Conservation (phyloP, 2,329 filamentous ascomycete genomes). For the Sarocladium kiliense region DNA sequence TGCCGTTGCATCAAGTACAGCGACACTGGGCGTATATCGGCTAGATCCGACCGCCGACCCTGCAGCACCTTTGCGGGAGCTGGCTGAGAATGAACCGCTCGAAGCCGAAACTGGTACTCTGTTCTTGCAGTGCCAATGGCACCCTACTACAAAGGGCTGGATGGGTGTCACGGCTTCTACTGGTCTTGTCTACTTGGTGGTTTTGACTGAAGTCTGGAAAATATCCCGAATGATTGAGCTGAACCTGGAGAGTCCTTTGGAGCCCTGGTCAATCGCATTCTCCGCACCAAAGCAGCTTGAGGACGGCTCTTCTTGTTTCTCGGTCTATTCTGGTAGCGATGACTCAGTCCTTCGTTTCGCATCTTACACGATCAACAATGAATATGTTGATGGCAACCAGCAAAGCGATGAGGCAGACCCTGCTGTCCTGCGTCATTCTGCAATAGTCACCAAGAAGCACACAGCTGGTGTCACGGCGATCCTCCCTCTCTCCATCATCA, state of each 20-base stretch:
- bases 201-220: slow-evolving; percentile 36
- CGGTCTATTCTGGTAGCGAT: slow-evolving; percentile 68
- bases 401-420: slow-evolving; percentile 9
- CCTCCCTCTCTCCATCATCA: slow-evolving; percentile 54
- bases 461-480: slow-evolving; percentile 86
- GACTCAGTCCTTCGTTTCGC: slow-evolving; percentile 57
- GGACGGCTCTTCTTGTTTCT: slow-evolving; percentile 18
- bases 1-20: slow-evolving; percentile 74
- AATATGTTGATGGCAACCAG: not conserved
- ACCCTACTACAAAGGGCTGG: slow-evolving; percentile 48
- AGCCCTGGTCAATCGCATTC: slow-evolving; percentile 72
- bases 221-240: slow-evolving; percentile 29
- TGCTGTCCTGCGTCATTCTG: not conserved
- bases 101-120: slow-evolving; percentile 53
- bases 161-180: slow-evolving; percentile 69
- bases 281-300: slow-evolving; percentile 25
- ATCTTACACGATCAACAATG: slow-evolving; percentile 20
- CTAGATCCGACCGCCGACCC: slow-evolving; percentile 9
- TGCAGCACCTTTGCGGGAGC: slow-evolving; percentile 34
- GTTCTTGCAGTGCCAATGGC: slow-evolving; percentile 70
- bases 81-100: not conserved
- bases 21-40: slow-evolving; percentile 59
- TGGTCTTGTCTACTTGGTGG: slow-evolving; percentile 55
- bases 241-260: slow-evolving; percentile 48
- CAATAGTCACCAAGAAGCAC: slow-evolving; percentile 37